These are phyloP conservation scores for Globisporangium polare DNA, from an alignment of 352 stramenopile genomes.

Conservation along the genomic window DNA sequence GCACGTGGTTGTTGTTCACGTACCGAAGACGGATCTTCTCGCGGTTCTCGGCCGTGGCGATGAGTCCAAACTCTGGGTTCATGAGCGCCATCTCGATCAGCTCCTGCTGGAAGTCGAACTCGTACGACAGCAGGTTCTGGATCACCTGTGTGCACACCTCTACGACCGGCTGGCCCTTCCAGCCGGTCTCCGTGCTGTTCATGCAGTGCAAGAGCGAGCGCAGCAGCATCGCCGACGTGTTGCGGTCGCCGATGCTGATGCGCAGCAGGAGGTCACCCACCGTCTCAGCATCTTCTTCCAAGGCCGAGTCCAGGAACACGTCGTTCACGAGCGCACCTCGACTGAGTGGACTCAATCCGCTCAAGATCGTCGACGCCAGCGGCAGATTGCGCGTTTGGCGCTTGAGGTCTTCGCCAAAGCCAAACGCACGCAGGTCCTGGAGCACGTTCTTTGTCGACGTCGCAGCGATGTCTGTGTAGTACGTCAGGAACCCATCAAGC, in stretches of 20 bases:
- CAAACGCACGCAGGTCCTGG: slow-evolving; percentile 73
- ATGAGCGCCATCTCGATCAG: slow-evolving; percentile 69
- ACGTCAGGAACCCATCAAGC: slow-evolving; percentile 72
- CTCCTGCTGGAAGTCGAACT: slow-evolving; percentile 51
- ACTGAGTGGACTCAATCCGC: slow-evolving; percentile 52
- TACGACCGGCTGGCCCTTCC: slow-evolving; percentile 83
- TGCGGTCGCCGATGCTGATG: slow-evolving; percentile 56
- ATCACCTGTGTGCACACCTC: slow-evolving; percentile 65
- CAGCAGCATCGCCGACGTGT: slow-evolving; percentile 58
- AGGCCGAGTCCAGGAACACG: slow-evolving; percentile 81
- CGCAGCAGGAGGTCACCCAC: slow-evolving; percentile 70
- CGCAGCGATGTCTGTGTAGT: slow-evolving; percentile 78
- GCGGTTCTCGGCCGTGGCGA: slow-evolving; percentile 62
- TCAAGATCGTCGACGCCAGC: slow-evolving; percentile 39
- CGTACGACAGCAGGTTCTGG: slow-evolving; percentile 57
- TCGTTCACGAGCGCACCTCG: slow-evolving; percentile 63
- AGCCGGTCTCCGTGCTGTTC: slow-evolving; percentile 78
- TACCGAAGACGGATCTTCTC: slow-evolving; percentile 64
- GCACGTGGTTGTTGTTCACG: slow-evolving; percentile 60
- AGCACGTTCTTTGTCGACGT: slow-evolving; percentile 76
- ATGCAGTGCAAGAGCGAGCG: slow-evolving; percentile 73
- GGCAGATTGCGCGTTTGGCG: slow-evolving; percentile 30
- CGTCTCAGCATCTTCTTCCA: slow-evolving; percentile 85
- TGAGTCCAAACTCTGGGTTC: slow-evolving; percentile 61
- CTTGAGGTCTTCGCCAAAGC: slow-evolving; percentile 80